A percentile compares a stretch with the other conserved stretches of the same genome.
phyloP scores from a whole-genome alignment of 371 early-diverging fungal genomes.

The Saksenaea vasiformis region DNA sequence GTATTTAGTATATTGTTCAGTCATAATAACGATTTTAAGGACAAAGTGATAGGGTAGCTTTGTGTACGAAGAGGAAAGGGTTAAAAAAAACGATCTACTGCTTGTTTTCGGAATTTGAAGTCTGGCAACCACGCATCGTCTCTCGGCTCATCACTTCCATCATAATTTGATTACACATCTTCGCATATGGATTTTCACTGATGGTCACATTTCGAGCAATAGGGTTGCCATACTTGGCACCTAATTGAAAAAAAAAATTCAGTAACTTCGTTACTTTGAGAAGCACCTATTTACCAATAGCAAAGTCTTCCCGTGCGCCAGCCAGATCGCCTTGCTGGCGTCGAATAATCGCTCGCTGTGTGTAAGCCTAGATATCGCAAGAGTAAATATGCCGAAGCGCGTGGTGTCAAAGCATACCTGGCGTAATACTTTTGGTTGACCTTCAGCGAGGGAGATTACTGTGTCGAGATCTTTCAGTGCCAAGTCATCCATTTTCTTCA shows the following conservation, averaged over 20 bases:
- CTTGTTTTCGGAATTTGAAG: constrained; percentile 2
- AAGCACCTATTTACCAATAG: constrained; percentile 28
- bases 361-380: constrained; percentile 64
- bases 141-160: constrained; percentile 68
- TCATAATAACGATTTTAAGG: not conserved
- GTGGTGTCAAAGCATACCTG: constrained; percentile 44
- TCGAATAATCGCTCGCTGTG: constrained; percentile 80
- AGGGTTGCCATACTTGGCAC: constrained; percentile 82
- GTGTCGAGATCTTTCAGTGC: constrained; percentile 72
- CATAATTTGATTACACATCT: constrained; percentile 81
- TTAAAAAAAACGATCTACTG: not conserved
- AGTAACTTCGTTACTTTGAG: not conserved
- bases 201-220: constrained; percentile 77
- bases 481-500: constrained; percentile 52
- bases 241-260: constrained; percentile 26
- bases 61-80: not conserved
- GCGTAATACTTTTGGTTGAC: constrained; percentile 60
- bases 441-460: constrained; percentile 64
- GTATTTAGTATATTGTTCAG: not conserved
- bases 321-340: constrained; percentile 63
- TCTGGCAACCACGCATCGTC: constrained; percentile 15
- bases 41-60: not conserved
- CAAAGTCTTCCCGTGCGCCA: constrained; percentile 76
- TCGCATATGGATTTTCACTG: constrained; percentile 89
- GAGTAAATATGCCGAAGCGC: not conserved